phyloP scores from a whole-genome alignment of 2,329 filamentous ascomycete species.

The Aspergillus fijiensis region DNA sequence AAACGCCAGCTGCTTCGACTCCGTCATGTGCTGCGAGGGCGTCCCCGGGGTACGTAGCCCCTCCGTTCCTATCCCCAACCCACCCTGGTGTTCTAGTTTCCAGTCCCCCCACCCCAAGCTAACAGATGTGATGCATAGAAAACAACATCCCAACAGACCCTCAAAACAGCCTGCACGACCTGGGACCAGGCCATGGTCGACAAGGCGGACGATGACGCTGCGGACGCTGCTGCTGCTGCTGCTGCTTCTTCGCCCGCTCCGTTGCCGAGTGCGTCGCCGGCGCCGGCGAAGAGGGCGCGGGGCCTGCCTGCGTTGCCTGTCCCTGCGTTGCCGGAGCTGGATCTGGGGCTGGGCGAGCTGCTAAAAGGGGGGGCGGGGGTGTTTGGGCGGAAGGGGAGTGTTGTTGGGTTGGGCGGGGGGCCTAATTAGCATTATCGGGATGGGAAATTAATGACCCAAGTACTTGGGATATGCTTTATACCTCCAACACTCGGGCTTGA shows the following conservation, averaged over 20 bases:
- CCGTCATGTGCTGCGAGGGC: constrained; percentile 29
- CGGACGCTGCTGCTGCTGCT: neutral
- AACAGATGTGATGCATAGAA: neutral
- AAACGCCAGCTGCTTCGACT: constrained; percentile 19
- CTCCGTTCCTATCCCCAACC: neutral
- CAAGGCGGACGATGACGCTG: constrained; percentile 18
- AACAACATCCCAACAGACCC: neutral
- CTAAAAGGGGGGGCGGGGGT: neutral
- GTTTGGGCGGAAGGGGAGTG: neutral
- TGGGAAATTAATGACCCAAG: too few relatives aligned
- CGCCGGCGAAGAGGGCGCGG: too few relatives aligned
- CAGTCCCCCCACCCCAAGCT: too few relatives aligned
- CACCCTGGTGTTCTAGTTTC: too few relatives aligned
- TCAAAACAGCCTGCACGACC: constrained; percentile 22
- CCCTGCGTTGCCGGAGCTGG: neutral
- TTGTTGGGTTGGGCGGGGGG: neutral
- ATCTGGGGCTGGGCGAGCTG: neutral
- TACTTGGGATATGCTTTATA: too few relatives aligned
- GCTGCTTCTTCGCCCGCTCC: too few relatives aligned
- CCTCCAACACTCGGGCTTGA: too few relatives aligned
- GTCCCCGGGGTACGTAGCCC: constrained; percentile 9
- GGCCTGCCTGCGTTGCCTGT: too few relatives aligned
- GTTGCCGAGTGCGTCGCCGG: too few relatives aligned
- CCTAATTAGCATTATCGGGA: too few relatives aligned
- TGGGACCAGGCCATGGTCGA: constrained; percentile 24